Evolutionary conservation across 306 rosid species (phyloP).

Genomic region (Citrullus colocynthis): DNA sequence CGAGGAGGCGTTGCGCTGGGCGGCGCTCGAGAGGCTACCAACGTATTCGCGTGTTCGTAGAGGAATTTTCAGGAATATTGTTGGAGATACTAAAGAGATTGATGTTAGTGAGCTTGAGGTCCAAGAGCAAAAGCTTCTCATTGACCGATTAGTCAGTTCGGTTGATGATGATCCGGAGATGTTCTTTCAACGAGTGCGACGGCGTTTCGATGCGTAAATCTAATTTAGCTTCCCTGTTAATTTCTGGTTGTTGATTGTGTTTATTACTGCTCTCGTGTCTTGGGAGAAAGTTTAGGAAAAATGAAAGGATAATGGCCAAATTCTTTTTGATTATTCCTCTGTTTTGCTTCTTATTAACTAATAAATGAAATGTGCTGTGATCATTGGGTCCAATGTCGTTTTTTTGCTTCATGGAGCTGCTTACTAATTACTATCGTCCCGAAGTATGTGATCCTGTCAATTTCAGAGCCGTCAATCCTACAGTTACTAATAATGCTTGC

Average conservation of each 20-base stretch:
- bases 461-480: not conserved
- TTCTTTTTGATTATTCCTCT: not conserved
- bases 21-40: conserved; percentile 83
- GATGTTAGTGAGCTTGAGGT: conserved; percentile 47
- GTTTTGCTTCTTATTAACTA: not conserved
- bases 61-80: conserved; percentile 59
- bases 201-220: conserved; percentile 68
- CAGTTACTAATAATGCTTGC: not conserved
- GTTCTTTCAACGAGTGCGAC: conserved; percentile 60
- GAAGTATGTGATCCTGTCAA: not conserved
- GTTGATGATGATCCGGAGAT: conserved; percentile 56
- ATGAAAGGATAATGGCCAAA: not conserved
- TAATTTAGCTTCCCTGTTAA: not conserved
- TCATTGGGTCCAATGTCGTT: not conserved
- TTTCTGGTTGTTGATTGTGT: not conserved
- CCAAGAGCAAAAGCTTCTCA: conserved; percentile 53
- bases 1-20: conserved; percentile 93
- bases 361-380: not conserved
- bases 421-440: not conserved
- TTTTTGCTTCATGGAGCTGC: not conserved
- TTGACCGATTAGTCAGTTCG: conserved; percentile 43
- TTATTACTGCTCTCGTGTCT: not conserved
- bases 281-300: not conserved
- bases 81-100: conserved; percentile 52
- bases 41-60: conserved; percentile 67